Conservation (phyloP, 2,329 filamentous ascomycete species). For the Cladosporium sp. region DNA sequence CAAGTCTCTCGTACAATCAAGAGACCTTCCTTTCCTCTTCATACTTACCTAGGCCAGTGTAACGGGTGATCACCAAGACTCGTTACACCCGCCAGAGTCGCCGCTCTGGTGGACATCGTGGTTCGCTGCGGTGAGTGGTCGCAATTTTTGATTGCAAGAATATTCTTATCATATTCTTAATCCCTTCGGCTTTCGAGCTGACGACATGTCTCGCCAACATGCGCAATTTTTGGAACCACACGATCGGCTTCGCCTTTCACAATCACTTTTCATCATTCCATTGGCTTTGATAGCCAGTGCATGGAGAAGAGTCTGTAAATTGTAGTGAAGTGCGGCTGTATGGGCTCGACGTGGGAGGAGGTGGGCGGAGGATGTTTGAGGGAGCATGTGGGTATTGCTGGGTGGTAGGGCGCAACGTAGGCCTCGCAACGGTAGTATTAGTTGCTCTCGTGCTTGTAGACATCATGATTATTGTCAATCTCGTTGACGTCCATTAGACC, state of each 20-base stretch:
- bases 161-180: too few species aligned
- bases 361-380: neutral
- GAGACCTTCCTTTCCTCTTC: neutral
- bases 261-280: slow-evolving; percentile 11
- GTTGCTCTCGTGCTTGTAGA: neutral
- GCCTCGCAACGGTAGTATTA: neutral
- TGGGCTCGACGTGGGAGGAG: neutral
- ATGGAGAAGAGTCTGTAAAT: slow-evolving; percentile 11
- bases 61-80: neutral
- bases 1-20: neutral
- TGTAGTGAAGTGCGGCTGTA: neutral
- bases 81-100: neutral
- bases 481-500: neutral
- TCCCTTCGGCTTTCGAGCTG: neutral
- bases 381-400: neutral
- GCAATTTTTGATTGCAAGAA: neutral
- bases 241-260: neutral
- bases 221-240: slow-evolving; percentile 13
- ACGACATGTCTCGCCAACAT: too few species aligned
- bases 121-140: neutral
- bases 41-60: neutral
- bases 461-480: neutral
- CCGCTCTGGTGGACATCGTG: neutral
- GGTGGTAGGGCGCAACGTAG: neutral
- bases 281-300: slow-evolving; percentile 12